Evolutionary conservation across 176 grass and related monocot species (phyloP), one percentile per base, ranked within the genome.

Genomic region (Guadua angustifolia): DNA sequence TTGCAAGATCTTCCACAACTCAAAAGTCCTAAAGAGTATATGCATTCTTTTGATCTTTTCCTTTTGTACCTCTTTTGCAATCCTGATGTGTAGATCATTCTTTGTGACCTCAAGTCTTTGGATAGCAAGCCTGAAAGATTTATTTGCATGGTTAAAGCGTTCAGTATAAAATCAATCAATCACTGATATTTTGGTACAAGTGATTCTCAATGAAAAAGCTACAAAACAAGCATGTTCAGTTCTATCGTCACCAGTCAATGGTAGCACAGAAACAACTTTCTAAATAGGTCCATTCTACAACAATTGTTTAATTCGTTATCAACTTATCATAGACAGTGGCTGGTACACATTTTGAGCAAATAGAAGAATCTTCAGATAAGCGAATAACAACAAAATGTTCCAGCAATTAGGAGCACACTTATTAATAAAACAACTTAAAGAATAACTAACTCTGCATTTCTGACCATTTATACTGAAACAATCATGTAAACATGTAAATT

Each of bases 61-160:
- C 65, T 51, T 83, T 63, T 46, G 38, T 66, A 99, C 97, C 97
- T 99, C 97, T 89, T 99, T 99, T 38, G 88, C 84, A 77, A 99
- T 99, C 82, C 97, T 90, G 59, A 92, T 92, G 63, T 92, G 93
- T 55, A 99, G 79, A 80, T 99, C 93, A 73, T 96, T 99, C 90
- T 99, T 94, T 79, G 94, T 89, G 55, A 89, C 79, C 93, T 94
- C 93, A 76, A 99, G 93, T 88, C 97, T 91, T 80, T 99, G 93
- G 81, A 99, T 99, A 88, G 93, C 93, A 92, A 99, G 90, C 93
- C 97, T 99, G 86, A 74, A 79, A 84, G 24, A 11, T 77, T 73
- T 71, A 18, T 66, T 58, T 42, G 25, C 40, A 35, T 35, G 69
- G 42, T 53, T 68, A 88, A 56, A 75, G 56, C 19, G 1, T 80